A percentile compares a stretch with the other conserved stretches of the same genome.
phyloP scores from a whole-genome alignment of 331 rosid genomes.

The Quercus lobata region DNA sequence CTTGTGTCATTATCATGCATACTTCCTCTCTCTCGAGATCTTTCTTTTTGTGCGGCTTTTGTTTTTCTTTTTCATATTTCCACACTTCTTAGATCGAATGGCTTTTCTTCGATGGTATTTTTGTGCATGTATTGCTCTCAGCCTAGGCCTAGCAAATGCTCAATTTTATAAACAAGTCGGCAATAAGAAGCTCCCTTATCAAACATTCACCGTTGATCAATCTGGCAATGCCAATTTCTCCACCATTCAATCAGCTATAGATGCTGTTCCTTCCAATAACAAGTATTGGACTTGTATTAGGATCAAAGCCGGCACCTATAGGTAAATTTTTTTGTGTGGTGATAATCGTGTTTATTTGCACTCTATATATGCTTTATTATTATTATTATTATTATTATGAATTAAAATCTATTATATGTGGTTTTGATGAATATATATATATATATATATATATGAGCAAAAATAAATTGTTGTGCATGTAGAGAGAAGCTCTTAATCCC shows the following conservation, averaged over 20 bases:
- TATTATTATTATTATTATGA: not conserved
- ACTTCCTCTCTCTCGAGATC: not conserved
- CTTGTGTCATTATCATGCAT: not conserved
- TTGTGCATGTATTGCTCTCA: constrained; percentile 16
- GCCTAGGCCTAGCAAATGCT: constrained; percentile 17
- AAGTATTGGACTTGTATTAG: constrained; percentile 55
- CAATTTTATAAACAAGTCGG: constrained; percentile 26
- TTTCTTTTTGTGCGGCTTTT: not conserved
- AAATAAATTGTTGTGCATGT: not conserved
- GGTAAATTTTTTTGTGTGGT: constrained; percentile 27
- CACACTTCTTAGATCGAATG: not conserved
- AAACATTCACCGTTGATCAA: constrained; percentile 37
- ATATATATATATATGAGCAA: no score
- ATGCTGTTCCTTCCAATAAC: constrained; percentile 60
- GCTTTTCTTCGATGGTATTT: constrained; percentile 13
- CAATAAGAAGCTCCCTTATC: constrained; percentile 15
- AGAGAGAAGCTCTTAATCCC: constrained; percentile 74
- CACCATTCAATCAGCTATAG: constrained; percentile 71
- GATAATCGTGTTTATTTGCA: not conserved
- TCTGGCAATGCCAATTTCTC: constrained; percentile 57
- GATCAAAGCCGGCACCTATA: constrained; percentile 56
- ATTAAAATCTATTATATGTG: not conserved
- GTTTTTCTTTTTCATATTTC: not conserved
- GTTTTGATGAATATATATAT: not conserved
- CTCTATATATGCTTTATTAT: no score